phyloP scores from a whole-genome alignment of 495 filamentous ascomycete species.

The Daldinia bambusicola region DNA sequence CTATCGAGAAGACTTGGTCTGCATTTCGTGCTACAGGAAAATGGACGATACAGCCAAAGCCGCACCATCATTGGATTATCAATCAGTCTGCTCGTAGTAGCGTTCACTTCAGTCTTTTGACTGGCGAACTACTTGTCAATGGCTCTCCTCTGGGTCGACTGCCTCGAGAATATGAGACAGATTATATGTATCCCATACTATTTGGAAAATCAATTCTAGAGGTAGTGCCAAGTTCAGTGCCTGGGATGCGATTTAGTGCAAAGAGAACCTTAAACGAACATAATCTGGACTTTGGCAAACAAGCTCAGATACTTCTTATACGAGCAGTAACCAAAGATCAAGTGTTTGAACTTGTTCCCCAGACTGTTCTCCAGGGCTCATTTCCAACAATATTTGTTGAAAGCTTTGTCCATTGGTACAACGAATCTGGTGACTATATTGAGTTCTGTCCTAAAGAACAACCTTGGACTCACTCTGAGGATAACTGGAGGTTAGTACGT shows the following conservation, averaged over 20 bases:
- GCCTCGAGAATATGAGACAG: slow-evolving; percentile 57
- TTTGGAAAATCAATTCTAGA: slow-evolving; percentile 55
- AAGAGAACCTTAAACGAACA: slow-evolving; percentile 46
- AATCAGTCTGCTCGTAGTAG: slow-evolving; percentile 17
- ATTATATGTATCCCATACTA: slow-evolving; percentile 47
- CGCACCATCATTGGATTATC: slow-evolving; percentile 37
- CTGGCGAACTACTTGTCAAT: slow-evolving; percentile 66
- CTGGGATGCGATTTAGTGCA: slow-evolving; percentile 59
- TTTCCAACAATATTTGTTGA: slow-evolving; percentile 60
- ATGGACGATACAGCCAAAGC: slow-evolving; percentile 38
- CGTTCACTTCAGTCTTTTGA: slow-evolving; percentile 66
- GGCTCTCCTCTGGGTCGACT: slow-evolving; percentile 62
- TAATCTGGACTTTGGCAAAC: slow-evolving; percentile 54
- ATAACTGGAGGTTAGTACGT: slow-evolving; percentile 48
- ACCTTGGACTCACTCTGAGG: slow-evolving; percentile 53
- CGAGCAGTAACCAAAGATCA: slow-evolving; percentile 19
- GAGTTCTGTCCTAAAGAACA: slow-evolving; percentile 60
- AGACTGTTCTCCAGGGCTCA: slow-evolving; percentile 50
- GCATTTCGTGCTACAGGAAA: slow-evolving; percentile 43
- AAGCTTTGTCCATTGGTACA: slow-evolving; percentile 67
- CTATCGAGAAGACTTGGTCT: slow-evolving; percentile 54
- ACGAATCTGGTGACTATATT: slow-evolving; percentile 49
- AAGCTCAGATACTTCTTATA: slow-evolving; percentile 4
- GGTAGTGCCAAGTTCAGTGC: slow-evolving; percentile 59
- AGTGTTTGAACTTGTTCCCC: slow-evolving; percentile 60